A percentile compares a stretch with the other conserved stretches of the same genome.
These are phyloP conservation scores for Prosopis cineraria DNA, from an alignment of 306 rosid species.

Conservation along the genomic window DNA sequence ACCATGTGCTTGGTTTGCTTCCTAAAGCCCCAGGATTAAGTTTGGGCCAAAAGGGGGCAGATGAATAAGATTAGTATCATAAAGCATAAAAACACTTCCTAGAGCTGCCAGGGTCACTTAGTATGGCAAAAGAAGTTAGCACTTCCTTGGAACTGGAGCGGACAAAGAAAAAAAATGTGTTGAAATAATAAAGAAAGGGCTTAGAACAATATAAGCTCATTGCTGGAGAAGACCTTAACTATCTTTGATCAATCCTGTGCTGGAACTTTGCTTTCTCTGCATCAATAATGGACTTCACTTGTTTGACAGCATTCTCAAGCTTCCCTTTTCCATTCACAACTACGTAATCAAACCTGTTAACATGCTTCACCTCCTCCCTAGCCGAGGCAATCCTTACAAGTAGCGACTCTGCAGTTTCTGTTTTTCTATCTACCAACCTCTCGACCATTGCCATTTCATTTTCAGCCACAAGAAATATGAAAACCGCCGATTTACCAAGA, in stretches of 20 bases:
- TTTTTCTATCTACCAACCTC: slow-evolving; percentile 77
- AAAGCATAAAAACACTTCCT: not conserved
- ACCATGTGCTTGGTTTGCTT: not conserved
- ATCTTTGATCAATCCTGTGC: slow-evolving; percentile 59
- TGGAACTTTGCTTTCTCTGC: slow-evolving; percentile 94
- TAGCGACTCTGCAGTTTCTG: slow-evolving; percentile 76
- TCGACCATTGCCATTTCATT: slow-evolving; percentile 80
- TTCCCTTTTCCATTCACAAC: slow-evolving; percentile 85
- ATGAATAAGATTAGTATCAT: not conserved
- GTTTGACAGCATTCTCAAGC: slow-evolving; percentile 73
- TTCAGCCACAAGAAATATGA: slow-evolving; percentile 77
- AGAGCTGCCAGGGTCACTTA: not conserved
- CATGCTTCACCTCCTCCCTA: slow-evolving; percentile 84
- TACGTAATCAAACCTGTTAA: slow-evolving; percentile 75
- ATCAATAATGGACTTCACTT: slow-evolving; percentile 71
- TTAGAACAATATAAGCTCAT: not conserved
- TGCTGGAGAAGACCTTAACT: not conserved
- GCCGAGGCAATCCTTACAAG: slow-evolving; percentile 84
- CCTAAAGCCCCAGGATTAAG: not conserved
- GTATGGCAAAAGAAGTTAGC: not conserved
- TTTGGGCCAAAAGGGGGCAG: not conserved
- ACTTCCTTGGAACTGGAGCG: not conserved
- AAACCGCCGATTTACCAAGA: slow-evolving; percentile 75
- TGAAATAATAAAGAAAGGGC: not conserved
- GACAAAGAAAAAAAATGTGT: not conserved